Percentiles rank a stretch among this genome's conserved stretches.
phyloP scores from a whole-genome alignment of 2,329 filamentous ascomycete genomes.

The Tolypocladium nubicola region DNA sequence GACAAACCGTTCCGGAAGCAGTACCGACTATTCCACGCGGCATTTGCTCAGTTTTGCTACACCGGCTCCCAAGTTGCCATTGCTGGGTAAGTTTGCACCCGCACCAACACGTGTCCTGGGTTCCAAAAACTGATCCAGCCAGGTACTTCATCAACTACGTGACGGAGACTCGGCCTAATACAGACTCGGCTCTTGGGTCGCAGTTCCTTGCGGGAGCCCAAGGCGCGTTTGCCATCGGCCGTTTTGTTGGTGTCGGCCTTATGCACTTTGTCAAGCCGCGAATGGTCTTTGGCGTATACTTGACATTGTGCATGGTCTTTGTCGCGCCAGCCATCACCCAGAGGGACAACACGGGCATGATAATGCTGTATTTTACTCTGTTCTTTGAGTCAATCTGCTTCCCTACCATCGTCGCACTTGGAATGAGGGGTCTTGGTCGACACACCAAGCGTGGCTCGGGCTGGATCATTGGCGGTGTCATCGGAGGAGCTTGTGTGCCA shows the following conservation, averaged over 20 bases:
- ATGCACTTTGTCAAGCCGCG: constrained; percentile 61
- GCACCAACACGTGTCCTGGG: background rate
- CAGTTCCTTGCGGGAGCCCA: constrained; percentile 67
- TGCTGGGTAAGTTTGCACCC: constrained; percentile 19
- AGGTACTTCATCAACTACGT: constrained; percentile 66
- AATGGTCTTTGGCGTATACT: constrained; percentile 55
- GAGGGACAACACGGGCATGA: constrained; percentile 33
- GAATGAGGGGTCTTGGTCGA: constrained; percentile 65
- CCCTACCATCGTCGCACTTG: constrained; percentile 69
- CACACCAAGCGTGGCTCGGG: constrained; percentile 70
- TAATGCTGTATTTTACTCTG: constrained; percentile 58
- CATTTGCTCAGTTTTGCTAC: constrained; percentile 70
- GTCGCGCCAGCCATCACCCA: constrained; percentile 36
- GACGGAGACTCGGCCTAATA: constrained; percentile 44
- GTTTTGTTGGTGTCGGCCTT: constrained; percentile 55
- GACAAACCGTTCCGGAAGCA: constrained; percentile 58
- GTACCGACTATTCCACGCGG: constrained; percentile 66
- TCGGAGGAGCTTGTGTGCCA: constrained; percentile 64
- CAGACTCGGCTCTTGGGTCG: constrained; percentile 40
- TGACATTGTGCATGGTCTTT: constrained; percentile 56
- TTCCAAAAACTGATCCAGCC: background rate
- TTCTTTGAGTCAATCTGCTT: constrained; percentile 78
- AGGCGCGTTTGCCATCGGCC: constrained; percentile 60
- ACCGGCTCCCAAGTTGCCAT: constrained; percentile 61
- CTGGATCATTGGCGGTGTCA: constrained; percentile 57